Percentiles rank a stretch among this genome's conserved stretches.
Evolutionary conservation across 345 rosid genomes (phyloP).

Genomic region (Geranium rotundifolium): DNA sequence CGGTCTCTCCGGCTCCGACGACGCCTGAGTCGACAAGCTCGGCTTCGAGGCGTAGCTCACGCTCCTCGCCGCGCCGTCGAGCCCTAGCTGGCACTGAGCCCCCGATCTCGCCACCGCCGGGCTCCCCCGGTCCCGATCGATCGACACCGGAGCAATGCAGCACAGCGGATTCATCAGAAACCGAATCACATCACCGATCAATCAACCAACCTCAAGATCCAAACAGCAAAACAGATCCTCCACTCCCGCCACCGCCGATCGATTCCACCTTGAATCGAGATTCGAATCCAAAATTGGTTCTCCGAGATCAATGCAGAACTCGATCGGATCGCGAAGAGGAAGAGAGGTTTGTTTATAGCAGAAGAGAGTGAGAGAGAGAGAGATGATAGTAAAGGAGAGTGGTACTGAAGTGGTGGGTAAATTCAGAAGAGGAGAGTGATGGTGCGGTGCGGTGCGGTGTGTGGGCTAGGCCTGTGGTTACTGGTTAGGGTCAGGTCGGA

Average conservation of each 20-base stretch:
- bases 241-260: too few species aligned
- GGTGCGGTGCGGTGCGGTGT: too few species aligned
- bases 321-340: constrained; percentile 31
- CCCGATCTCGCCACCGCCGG: constrained; percentile 51
- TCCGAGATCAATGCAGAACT: constrained; percentile 13
- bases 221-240: too few species aligned
- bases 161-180: constrained; percentile 81
- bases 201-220: too few species aligned
- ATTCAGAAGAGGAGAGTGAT: too few species aligned
- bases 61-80: constrained; percentile 22
- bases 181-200: neutral
- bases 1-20: constrained; percentile 28
- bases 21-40: constrained; percentile 49
- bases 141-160: constrained; percentile 99
- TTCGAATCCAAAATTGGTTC: constrained; percentile 1
- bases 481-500: too few species aligned
- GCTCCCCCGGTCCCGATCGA: constrained; percentile 46
- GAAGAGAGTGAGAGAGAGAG: neutral
- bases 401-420: too few species aligned
- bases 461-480: too few species aligned
- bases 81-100: constrained; percentile 31
- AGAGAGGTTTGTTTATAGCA: constrained; percentile 23
- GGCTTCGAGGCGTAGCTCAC: constrained; percentile 37
- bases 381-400: neutral
- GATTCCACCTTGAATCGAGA: too few species aligned